Conservation (phyloP, 495 filamentous ascomycete genomes). For the Daldinia caldariorum region DNA sequence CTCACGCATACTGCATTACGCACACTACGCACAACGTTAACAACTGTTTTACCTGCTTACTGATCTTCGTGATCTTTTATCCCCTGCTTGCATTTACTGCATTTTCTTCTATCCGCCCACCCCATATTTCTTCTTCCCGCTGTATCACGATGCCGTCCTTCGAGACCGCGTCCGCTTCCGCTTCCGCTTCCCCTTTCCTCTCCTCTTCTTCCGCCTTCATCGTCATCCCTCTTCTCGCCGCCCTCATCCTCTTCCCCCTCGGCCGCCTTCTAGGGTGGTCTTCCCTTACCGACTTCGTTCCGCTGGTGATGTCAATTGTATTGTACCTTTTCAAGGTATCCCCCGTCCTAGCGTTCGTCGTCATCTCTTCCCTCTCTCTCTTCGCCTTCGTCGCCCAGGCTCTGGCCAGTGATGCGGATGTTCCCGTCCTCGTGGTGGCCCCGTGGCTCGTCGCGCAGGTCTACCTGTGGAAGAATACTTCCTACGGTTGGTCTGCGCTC, state of each 20-base stretch:
- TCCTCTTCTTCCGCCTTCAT: slow-evolving; percentile 7
- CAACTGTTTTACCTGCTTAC: background rate
- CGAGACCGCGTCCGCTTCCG: background rate
- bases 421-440: slow-evolving; percentile 13
- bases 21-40: background rate
- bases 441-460: slow-evolving; percentile 8
- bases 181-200: background rate
- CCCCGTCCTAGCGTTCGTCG: background rate
- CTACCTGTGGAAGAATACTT: slow-evolving; percentile 12
- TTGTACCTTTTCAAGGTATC: slow-evolving; percentile 15
- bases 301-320: background rate
- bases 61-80: background rate
- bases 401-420: background rate
- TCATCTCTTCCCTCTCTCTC: background rate
- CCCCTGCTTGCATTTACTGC: background rate
- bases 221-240: background rate
- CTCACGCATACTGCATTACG: background rate
- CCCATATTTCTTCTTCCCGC: background rate
- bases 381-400: background rate
- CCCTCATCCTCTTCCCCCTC: background rate
- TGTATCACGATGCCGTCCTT: background rate
- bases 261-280: background rate
- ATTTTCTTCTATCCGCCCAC: background rate
- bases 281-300: background rate
- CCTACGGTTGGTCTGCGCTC: slow-evolving; percentile 23